These are phyloP conservation scores for Boletus reticulatus DNA, from an alignment of 768 basidiomycete species.

Conservation along the genomic window DNA sequence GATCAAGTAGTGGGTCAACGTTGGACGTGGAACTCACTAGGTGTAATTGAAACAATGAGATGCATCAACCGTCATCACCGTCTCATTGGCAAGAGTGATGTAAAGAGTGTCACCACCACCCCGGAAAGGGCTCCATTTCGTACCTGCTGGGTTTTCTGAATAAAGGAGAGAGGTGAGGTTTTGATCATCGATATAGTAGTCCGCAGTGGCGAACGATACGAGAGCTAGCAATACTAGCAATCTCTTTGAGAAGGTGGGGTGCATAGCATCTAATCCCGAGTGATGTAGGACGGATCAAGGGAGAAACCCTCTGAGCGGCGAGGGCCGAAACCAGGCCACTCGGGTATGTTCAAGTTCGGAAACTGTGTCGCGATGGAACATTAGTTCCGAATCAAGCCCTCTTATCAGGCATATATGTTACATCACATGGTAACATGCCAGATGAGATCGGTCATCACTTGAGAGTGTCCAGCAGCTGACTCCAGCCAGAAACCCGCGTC, in stretches of 20 bases:
- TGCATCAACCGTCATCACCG: conserved; percentile 10
- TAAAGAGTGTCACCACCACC: conserved; percentile 11
- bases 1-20: neutral
- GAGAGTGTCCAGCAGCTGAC: too few relatives aligned
- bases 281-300: neutral
- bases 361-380: too few relatives aligned
- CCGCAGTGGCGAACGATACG: conserved; percentile 3
- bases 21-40: conserved; percentile 7
- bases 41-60: conserved; percentile 15
- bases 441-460: too few relatives aligned
- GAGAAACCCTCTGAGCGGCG: neutral
- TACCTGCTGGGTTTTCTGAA: conserved; percentile 10
- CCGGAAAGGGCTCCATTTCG: conserved; percentile 9
- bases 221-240: conserved; percentile 1
- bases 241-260: neutral
- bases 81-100: conserved; percentile 7
- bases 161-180: conserved; percentile 10
- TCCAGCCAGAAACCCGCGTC: too few relatives aligned
- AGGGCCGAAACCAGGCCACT: neutral
- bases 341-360: too few relatives aligned
- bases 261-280: neutral
- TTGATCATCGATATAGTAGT: conserved; percentile 19
- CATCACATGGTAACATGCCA: neutral
- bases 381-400: too few relatives aligned
- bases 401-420: too few relatives aligned